Evolutionary conservation across 1,139 yeast species (phyloP), one percentile per base, ranked within the genome.

Genomic region (Geotrichum histeridarum): DNA sequence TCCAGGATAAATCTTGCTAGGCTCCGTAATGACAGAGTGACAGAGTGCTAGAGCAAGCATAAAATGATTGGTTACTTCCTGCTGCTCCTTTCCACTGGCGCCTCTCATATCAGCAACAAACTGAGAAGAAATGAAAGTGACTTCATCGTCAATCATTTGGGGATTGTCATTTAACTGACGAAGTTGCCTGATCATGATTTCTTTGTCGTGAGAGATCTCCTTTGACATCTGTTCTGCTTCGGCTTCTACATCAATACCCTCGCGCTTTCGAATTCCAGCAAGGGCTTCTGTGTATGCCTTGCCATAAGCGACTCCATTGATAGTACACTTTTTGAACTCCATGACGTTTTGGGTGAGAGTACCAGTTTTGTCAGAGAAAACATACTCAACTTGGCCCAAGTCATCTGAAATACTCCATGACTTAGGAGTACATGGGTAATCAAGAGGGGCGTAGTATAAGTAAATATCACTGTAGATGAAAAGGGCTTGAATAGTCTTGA

Each of bases 321-420:
- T 84, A 1, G 96, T 83, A 69, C 95, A 86, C 68, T 93, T 93
- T 63, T 89, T 88, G 71, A 90, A 91, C 67, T 91, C 96, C 99
- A 93, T 93, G 38, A 91, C 87, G 69, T 93, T 93, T 68, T 91
- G 98, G 1, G 99, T 93, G 63, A 93, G 76, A 0, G 99, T 93
- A 58, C 99, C 99, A 0, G 99, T 93, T 71, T 93, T 93, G 72
- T 93, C 99, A 66, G 96, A 87, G 71, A 93, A 93, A 44, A 93
- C 84, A 67, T 90, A 93, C 69, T 93, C 98, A 63, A 93, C 86
- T 71, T 93, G 98, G 22, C 99, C 99, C 63, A 93, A 77, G 70
- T 93, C 99, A 74, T 93, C 99, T 12, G 97, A 88, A 51, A 94
- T 90, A 65, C 86, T 88, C 99, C 99, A 93, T 0, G 97, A 81